These are phyloP conservation scores for Aspergillus versicolor DNA, from an alignment of 2,329 filamentous ascomycete species.

Conservation along the genomic window DNA sequence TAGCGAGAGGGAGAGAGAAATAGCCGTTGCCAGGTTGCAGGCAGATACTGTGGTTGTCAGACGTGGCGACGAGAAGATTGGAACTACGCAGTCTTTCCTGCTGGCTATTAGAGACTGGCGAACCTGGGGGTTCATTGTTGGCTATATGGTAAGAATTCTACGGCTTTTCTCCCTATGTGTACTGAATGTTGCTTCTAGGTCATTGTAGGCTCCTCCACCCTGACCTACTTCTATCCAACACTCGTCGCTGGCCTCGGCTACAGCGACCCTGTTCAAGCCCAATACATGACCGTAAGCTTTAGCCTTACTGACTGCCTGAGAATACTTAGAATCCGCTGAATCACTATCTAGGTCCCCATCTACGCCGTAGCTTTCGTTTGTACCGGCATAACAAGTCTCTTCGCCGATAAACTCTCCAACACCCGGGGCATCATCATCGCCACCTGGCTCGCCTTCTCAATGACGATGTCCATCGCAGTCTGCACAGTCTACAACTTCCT, in stretches of 20 bases:
- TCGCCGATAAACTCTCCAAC: not conserved
- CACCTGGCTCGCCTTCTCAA: not conserved
- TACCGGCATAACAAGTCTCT: not conserved
- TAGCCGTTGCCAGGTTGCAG: not conserved
- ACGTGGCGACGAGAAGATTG: not conserved
- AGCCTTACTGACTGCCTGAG: no score
- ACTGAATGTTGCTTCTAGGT: not conserved
- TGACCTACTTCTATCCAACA: conserved; percentile 3
- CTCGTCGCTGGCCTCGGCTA: not conserved
- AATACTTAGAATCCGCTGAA: no score
- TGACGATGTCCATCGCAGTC: not conserved
- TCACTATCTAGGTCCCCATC: not conserved
- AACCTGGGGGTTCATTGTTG: not conserved
- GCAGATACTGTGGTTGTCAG: not conserved
- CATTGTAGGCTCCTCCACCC: conserved; percentile 3
- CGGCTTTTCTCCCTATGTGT: no score
- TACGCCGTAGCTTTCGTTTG: conserved; percentile 1
- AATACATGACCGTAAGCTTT: conserved; percentile 1
- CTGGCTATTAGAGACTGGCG: not conserved
- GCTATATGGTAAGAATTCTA: not conserved
- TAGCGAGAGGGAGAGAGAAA: not conserved
- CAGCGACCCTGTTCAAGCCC: not conserved
- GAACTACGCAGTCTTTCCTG: not conserved
- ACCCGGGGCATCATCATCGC: not conserved
- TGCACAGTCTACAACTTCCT: not conserved